Conservation (phyloP, 2,329 filamentous ascomycete species). For the Didymella pomorum region DNA sequence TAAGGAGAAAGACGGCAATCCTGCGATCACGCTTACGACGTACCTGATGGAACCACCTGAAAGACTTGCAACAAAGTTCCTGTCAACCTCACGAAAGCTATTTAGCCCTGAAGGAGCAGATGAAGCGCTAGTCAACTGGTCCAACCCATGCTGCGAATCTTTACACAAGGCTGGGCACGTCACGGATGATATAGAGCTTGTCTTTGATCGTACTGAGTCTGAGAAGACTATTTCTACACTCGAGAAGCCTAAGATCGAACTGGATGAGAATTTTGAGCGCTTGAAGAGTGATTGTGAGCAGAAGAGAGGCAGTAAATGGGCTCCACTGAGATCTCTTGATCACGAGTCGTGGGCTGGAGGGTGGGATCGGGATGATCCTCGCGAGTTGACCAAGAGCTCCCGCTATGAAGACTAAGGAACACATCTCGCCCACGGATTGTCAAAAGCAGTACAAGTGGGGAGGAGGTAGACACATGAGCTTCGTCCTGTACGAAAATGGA, state of each 20-base stretch:
- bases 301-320: background rate
- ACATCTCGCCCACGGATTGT: background rate
- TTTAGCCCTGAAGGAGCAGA: background rate
- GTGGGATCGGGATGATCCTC: background rate
- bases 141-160: background rate
- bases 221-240: background rate
- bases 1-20: background rate
- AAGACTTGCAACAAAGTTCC: background rate
- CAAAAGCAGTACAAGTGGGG: background rate
- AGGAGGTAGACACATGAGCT: background rate
- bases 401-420: background rate
- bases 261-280: slow-evolving; percentile 4
- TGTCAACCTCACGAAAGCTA: too few relatives aligned
- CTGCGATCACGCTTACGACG: slow-evolving; percentile 5
- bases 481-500: background rate
- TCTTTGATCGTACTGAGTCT: background rate
- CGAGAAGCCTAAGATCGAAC: background rate
- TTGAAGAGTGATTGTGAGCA: slow-evolving; percentile 15
- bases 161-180: background rate
- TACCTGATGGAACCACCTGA: background rate
- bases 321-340: slow-evolving; percentile 6
- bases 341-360: background rate
- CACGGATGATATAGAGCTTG: background rate
- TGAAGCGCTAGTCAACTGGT: too few relatives aligned
- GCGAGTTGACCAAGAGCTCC: background rate